Conservation (phyloP, 1,284 basidiomycete genomes). For the Leccinum huronense region DNA sequence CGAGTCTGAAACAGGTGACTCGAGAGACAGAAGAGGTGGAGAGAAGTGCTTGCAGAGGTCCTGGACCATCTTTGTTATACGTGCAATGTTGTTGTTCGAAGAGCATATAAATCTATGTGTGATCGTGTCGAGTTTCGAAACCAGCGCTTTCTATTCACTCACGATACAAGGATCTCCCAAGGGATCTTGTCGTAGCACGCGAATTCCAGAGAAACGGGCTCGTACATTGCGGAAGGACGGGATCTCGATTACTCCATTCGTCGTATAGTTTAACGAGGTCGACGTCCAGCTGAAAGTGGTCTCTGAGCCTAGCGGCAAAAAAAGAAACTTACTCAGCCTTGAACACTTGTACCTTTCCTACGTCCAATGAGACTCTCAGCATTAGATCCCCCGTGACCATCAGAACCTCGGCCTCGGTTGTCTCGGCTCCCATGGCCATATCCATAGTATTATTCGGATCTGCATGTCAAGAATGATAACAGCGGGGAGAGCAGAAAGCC, state of each 20-base stretch:
- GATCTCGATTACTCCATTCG: slow-evolving; percentile 76
- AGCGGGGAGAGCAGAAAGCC: slow-evolving; percentile 52
- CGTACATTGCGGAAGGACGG: slow-evolving; percentile 68
- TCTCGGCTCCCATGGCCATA: slow-evolving; percentile 10
- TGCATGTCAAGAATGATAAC: slow-evolving; percentile 27
- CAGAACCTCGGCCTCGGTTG: slow-evolving; percentile 52
- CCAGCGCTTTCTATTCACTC: slow-evolving; percentile 37
- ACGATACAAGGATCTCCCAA: slow-evolving; percentile 94
- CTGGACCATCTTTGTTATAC: slow-evolving; percentile 90
- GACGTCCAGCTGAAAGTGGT: slow-evolving; percentile 89
- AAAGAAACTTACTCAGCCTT: slow-evolving; percentile 51
- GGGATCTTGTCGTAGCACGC: slow-evolving; percentile 88
- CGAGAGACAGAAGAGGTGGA: slow-evolving; percentile 54
- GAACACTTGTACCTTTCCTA: slow-evolving; percentile 57
- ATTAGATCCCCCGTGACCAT: slow-evolving; percentile 65
- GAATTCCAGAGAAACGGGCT: slow-evolving; percentile 62
- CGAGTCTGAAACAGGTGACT: slow-evolving; percentile 40
- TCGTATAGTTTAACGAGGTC: slow-evolving; percentile 76
- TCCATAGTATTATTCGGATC: slow-evolving; percentile 19
- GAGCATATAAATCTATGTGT: slow-evolving; percentile 90
- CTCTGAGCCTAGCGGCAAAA: slow-evolving; percentile 60
- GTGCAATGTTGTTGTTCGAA: slow-evolving; percentile 93
- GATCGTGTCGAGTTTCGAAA: slow-evolving; percentile 13
- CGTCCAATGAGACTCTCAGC: slow-evolving; percentile 62
- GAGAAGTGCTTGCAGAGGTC: slow-evolving; percentile 72